Evolutionary conservation across 2,329 filamentous ascomycete genomes (phyloP), one percentile per base, ranked within the genome.

Genomic region (Zymoseptoria passerinii): DNA sequence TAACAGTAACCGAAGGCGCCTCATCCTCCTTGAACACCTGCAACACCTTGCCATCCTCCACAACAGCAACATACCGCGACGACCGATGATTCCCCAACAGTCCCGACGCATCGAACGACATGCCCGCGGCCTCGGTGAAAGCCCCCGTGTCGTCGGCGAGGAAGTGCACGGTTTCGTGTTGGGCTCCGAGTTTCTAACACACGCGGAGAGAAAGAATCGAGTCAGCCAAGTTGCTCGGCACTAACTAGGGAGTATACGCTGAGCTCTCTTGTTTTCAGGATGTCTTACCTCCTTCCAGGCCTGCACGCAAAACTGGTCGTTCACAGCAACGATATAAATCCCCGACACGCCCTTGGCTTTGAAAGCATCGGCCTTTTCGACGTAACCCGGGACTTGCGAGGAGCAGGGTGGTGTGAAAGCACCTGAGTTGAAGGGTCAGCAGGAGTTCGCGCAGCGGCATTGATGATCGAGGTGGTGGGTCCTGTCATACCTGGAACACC

Each of bases 401-500:
- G 65, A 66, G 64, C 66, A 68, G 28, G 66, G 60, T 49, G 66
- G 66, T 9, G 66, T 66, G 60, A 67, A 68, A 28, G 65, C 66
- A 51, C 66, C 29, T 35, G 3, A 4, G 3, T 13, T 9, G 9
- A 10, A 35, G 29, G 29, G 9, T 35, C 3, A 35, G 29, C 8
- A 3, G 23, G 23, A 35, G 8, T 4, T 35, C 29, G 9, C 23
- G 23, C 23, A 35, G 29, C 23, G 13, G 29, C 13, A 9, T 4
- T 35, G 29, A 3, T 13, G 8, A 1, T 13, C 9, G 13, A 35
- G 29, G 13, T 9, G 3, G 8, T n/a, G n/a, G n/a, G n/a, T n/a
- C n/a, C n/a, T n/a, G n/a, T 35, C 29, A 13, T 35, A 35, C 29
- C 66, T 18, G 66, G 66, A 20, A 68, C 66, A 23, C 65, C 65